A percentile compares a stretch with the other conserved stretches of the same genome.
phyloP scores from a whole-genome alignment of 495 filamentous ascomycete genomes.

The Tuber aestivum region DNA sequence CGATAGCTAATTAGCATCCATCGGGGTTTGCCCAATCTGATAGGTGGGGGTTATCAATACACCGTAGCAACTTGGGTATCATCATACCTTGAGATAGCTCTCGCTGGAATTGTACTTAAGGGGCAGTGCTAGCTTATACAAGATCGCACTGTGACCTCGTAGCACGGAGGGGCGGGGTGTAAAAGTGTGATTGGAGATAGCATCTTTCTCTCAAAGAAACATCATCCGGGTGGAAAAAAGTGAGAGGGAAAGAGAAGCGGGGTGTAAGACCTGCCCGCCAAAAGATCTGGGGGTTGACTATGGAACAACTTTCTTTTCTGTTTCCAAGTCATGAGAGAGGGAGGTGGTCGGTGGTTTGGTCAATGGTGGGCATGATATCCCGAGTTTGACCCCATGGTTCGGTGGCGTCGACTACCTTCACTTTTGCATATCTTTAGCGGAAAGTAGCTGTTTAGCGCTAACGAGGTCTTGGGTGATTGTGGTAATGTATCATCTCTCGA shows the following conservation, averaged over 20 bases:
- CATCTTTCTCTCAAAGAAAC: not conserved
- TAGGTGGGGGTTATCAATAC: too few species aligned
- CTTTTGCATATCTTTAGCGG: not conserved
- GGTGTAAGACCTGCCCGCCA: not conserved
- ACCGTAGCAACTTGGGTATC: too few species aligned
- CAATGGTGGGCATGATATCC: not conserved
- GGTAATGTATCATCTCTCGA: not conserved
- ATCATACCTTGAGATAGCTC: too few species aligned
- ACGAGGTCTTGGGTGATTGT: not conserved
- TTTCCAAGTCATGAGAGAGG: not conserved
- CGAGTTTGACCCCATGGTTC: not conserved
- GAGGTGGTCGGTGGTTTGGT: not conserved
- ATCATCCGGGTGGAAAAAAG: not conserved
- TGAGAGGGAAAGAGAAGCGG: too few species aligned
- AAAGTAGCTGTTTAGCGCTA: not conserved
- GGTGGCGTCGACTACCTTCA: not conserved
- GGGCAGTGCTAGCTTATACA: too few species aligned
- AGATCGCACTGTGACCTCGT: too few species aligned
- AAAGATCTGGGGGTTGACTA: not conserved
- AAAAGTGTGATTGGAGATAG: too few species aligned
- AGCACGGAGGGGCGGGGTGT: too few species aligned
- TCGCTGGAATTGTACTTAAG: too few species aligned
- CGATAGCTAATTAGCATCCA: too few species aligned
- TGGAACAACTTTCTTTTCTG: not conserved
- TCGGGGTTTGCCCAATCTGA: too few species aligned